Base-by-base conservation (phyloP, 306 rosid genomes). In the Citrullus colocynthis region DNA sequence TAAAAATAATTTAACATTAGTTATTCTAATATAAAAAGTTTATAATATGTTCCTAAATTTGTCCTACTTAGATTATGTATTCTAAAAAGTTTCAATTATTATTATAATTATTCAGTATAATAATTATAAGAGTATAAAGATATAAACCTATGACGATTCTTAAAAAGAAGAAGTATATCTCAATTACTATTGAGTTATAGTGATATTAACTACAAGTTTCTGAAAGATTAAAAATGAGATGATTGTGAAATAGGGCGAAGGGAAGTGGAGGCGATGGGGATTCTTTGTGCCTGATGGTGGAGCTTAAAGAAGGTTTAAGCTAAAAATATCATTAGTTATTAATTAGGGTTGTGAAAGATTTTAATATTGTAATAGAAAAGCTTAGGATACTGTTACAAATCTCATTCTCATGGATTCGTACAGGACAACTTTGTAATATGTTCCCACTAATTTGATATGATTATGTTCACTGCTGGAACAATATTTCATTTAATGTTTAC, bases 371-470 rank as follows among this genome's bases (percentile, higher is more conserved):
- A 44, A 49, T n/a, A 6, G 6, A 71, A 45, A 71, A 45, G 13
- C n/a, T 18, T 9, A 37, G 30, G 4, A 18, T 9, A 64, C 17
- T 66, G 48, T 66, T 39, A 10, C 36, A 67, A 67, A 42, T 67
- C 74, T 67, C 74, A 42, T 5, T 44, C 74, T 41, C 74, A 67
- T 67, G 74, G 74, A 67, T 67, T 67, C 74, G 73, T 44, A 42
- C 55, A 67, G 11, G 55, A 67, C 74, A 42, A 67, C 74, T 72
- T 72, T 51, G 59, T 28, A 73, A 73, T 73, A 73, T 73, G 61
- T 73, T 73, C 77, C 77, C 61, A 73, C 77, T 73, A 73, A 73
- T 51, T 51, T 73, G 61, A 49, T 72, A 72, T 73, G 76, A 49
- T 71, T 48, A 71, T 71, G 61, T 28, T 49, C 28, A 51, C n/a